phyloP scores from a whole-genome alignment of 192 early-diverging fungal species.

The Coemansia reversa region DNA sequence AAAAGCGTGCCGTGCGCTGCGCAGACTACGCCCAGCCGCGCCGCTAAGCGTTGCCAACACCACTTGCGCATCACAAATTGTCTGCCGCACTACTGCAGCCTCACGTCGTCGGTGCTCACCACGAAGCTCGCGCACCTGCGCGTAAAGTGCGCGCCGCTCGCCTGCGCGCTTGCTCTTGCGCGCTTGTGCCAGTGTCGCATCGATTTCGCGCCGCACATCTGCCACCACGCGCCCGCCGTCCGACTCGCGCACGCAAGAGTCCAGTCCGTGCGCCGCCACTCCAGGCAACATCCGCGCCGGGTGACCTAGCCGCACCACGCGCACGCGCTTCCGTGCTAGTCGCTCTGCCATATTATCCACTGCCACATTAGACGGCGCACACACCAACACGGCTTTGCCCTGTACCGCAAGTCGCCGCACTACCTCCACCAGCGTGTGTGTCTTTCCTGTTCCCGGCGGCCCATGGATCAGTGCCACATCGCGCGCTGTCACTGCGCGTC shows the following conservation, averaged over 20 bases:
- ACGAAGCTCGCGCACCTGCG: conserved; percentile 65
- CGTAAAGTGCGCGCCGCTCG: conserved; percentile 66
- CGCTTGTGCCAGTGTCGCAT: conserved; percentile 60
- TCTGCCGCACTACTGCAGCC: conserved; percentile 59
- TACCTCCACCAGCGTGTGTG: conserved; percentile 82
- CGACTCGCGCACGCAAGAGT: conserved; percentile 61
- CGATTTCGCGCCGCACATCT: conserved; percentile 78
- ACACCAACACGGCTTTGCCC: conserved; percentile 73
- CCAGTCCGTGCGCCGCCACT: conserved; percentile 70
- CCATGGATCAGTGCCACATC: conserved; percentile 80
- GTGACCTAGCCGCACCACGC: conserved; percentile 80
- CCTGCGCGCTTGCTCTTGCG: conserved; percentile 62
- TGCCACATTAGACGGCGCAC: conserved; percentile 86
- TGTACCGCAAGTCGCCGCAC: conserved; percentile 68
- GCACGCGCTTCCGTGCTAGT: conserved; percentile 57
- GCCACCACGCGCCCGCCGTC: conserved; percentile 71
- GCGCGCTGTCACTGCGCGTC: conserved; percentile 58
- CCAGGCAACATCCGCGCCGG: conserved; percentile 74
- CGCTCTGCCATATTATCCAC: conserved; percentile 88
- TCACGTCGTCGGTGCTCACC: conserved; percentile 72
- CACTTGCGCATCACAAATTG: conserved; percentile 63
- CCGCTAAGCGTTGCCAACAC: conserved; percentile 82
- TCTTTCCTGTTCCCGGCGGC: conserved; percentile 90
- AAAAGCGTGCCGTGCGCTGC: conserved; percentile 58
- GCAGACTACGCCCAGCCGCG: conserved; percentile 45